Conservation (phyloP, 768 basidiomycete genomes). For the Auricularia sp. region DNA sequence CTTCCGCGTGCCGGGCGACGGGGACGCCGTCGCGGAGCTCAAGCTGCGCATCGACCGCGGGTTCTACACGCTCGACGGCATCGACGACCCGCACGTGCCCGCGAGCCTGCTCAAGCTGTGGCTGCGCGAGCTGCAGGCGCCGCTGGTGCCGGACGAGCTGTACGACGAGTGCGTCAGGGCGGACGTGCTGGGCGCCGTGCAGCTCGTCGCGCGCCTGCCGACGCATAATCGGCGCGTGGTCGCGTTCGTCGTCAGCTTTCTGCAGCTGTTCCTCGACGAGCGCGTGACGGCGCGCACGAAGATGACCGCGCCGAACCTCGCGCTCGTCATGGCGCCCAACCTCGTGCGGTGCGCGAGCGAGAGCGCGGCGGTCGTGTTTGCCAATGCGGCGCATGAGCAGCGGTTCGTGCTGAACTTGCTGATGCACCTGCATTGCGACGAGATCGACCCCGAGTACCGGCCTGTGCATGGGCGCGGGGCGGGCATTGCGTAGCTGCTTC, state of each 20-base stretch:
- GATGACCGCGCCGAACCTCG: slow-evolving; percentile 84
- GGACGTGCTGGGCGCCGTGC: slow-evolving; percentile 59
- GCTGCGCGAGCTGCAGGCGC: slow-evolving; percentile 85
- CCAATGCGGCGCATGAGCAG: slow-evolving; percentile 89
- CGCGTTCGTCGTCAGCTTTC: slow-evolving; percentile 80
- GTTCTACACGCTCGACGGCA: slow-evolving; percentile 79
- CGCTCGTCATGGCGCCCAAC: slow-evolving; percentile 89
- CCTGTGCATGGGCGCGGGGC: slow-evolving; percentile 75
- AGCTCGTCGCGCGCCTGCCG: slow-evolving; percentile 67
- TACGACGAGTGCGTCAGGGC: slow-evolving; percentile 82
- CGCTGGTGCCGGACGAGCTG: slow-evolving; percentile 82
- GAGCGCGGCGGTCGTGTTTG: slow-evolving; percentile 82
- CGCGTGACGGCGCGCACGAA: slow-evolving; percentile 63
- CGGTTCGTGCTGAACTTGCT: slow-evolving; percentile 80
- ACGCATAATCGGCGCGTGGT: slow-evolving; percentile 80
- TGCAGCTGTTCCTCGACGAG: slow-evolving; percentile 80
- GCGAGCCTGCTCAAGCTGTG: slow-evolving; percentile 88
- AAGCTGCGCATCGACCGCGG: slow-evolving; percentile 86
- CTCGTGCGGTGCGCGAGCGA: slow-evolving; percentile 77
- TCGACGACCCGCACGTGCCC: slow-evolving; percentile 84
- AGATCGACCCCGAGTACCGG: slow-evolving; percentile 66
- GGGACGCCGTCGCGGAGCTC: slow-evolving; percentile 77
- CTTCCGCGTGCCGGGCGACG: slow-evolving; percentile 87
- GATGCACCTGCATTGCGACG: slow-evolving; percentile 63
- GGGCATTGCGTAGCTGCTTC: not conserved